Percentiles rank a stretch among this genome's conserved stretches.
phyloP scores from a whole-genome alignment of 140 eudicot genomes.

The Flaveria floridana region DNA sequence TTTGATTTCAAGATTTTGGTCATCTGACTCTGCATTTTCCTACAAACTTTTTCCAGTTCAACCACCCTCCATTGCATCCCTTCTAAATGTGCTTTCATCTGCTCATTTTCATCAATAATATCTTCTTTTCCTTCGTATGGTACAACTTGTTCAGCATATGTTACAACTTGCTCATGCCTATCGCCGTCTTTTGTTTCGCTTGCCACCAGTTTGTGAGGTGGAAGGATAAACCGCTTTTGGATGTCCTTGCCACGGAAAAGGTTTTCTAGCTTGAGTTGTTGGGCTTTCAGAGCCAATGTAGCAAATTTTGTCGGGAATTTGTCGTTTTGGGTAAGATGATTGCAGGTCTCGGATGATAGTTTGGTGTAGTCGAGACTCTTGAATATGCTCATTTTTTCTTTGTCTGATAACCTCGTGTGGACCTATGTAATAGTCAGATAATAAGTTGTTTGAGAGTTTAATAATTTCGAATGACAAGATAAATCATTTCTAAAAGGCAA shows the following conservation, averaged over 20 bases:
- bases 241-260: slow-evolving; percentile 50
- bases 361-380: slow-evolving; percentile 54
- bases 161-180: slow-evolving; percentile 44
- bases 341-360: slow-evolving; percentile 56
- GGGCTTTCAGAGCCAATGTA: slow-evolving; percentile 52
- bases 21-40: slow-evolving; percentile 77
- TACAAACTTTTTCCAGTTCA: slow-evolving; percentile 76
- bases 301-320: slow-evolving; percentile 59
- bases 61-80: slow-evolving; percentile 82
- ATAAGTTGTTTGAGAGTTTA: background rate
- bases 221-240: slow-evolving; percentile 28
- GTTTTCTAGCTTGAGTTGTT: slow-evolving; percentile 62
- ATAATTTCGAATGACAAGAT: too few species aligned
- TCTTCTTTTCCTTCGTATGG: slow-evolving; percentile 50
- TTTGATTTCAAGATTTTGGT: slow-evolving; percentile 64
- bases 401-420: slow-evolving; percentile 58
- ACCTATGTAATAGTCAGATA: slow-evolving; percentile 39
- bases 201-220: slow-evolving; percentile 34
- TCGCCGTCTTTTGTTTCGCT: slow-evolving; percentile 32
- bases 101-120: slow-evolving; percentile 57
- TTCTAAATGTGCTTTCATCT: slow-evolving; percentile 57
- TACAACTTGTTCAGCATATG: slow-evolving; percentile 55
- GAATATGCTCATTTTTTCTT: slow-evolving; percentile 56
- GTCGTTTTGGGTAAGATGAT: slow-evolving; percentile 53
- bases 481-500: background rate